These are phyloP conservation scores for Phlyctochytrium arcticum DNA, from an alignment of 192 early-diverging fungal genomes.

Conservation along the genomic window DNA sequence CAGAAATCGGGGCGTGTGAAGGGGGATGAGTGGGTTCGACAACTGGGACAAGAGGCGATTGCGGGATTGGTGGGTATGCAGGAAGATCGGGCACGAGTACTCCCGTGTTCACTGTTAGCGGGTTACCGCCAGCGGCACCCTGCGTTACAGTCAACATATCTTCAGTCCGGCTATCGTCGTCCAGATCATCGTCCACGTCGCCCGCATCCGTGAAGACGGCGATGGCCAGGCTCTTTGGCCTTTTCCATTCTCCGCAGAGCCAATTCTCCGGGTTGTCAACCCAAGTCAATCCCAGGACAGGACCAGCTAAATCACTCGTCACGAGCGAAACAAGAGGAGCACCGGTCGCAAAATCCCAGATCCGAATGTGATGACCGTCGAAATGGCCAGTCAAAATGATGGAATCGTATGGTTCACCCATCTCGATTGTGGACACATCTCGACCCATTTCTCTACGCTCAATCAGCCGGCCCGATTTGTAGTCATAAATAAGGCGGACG, in stretches of 20 bases:
- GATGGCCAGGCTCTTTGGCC: not conserved
- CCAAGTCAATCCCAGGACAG: not conserved
- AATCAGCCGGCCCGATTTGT: not conserved
- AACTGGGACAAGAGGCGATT: too few species aligned
- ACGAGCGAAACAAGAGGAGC: not conserved
- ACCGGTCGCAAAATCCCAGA: not conserved
- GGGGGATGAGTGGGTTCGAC: too few species aligned
- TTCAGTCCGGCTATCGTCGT: too few species aligned
- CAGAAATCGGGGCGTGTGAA: too few species aligned
- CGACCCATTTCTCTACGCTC: not conserved
- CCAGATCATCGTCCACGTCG: too few species aligned
- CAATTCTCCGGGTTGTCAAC: not conserved
- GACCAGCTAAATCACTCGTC: not conserved
- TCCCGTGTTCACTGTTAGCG: too few species aligned
- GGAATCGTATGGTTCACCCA: not conserved
- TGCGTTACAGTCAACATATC: too few species aligned
- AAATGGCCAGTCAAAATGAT: not conserved
- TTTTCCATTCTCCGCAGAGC: not conserved
- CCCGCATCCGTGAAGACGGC: not conserved
- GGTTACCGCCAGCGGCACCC: too few species aligned
- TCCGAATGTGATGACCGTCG: not conserved
- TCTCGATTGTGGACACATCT: not conserved
- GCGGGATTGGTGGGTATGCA: too few species aligned
- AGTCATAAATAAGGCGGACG: not conserved
- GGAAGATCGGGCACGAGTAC: too few species aligned